A percentile compares a stretch with the other conserved stretches of the same genome.
Conservation (phyloP, 2,329 filamentous ascomycete species). For the Chaetomium sp. region DNA sequence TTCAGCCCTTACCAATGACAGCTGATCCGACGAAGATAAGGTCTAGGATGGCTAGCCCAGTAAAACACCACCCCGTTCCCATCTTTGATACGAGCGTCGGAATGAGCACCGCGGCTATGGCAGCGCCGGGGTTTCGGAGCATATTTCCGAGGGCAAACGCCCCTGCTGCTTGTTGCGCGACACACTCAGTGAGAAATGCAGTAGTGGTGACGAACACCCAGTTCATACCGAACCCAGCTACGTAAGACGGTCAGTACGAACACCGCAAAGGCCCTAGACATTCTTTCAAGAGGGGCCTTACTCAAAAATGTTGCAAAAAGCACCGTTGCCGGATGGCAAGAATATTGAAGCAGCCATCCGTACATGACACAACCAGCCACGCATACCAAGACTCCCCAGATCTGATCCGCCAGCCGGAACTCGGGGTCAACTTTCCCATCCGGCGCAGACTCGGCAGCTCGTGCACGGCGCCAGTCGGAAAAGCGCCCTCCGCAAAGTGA, state of each 20-base stretch:
- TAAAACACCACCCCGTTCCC: constrained; percentile 15
- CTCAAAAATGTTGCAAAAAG: constrained; percentile 13
- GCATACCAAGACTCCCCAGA: constrained; percentile 14
- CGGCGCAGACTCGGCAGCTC: background rate
- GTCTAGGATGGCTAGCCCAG: constrained; percentile 7
- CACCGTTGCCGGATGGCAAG: constrained; percentile 7
- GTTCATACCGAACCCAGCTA: constrained; percentile 17
- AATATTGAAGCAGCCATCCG: constrained; percentile 9
- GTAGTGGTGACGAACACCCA: constrained; percentile 17
- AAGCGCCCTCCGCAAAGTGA: constrained; percentile 11
- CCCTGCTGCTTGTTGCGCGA: constrained; percentile 13
- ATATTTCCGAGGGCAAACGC: constrained; percentile 15
- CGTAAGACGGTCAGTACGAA: background rate
- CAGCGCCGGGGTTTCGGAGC: constrained; percentile 13
- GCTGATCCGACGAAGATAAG: constrained; percentile 10
- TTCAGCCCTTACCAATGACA: constrained; percentile 10
- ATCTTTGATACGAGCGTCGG: constrained; percentile 10
- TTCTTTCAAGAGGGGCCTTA: background rate
- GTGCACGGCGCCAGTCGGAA: constrained; percentile 14
- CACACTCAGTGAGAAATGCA: constrained; percentile 15
- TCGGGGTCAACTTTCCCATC: constrained; percentile 16
- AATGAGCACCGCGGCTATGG: constrained; percentile 9
- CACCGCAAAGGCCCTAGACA: background rate
- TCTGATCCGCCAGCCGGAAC: constrained; percentile 13
- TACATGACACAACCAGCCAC: constrained; percentile 9